Evolutionary conservation across 1,284 basidiomycete genomes (phyloP).

Genomic region (Malassezia sympodialis): DNA sequence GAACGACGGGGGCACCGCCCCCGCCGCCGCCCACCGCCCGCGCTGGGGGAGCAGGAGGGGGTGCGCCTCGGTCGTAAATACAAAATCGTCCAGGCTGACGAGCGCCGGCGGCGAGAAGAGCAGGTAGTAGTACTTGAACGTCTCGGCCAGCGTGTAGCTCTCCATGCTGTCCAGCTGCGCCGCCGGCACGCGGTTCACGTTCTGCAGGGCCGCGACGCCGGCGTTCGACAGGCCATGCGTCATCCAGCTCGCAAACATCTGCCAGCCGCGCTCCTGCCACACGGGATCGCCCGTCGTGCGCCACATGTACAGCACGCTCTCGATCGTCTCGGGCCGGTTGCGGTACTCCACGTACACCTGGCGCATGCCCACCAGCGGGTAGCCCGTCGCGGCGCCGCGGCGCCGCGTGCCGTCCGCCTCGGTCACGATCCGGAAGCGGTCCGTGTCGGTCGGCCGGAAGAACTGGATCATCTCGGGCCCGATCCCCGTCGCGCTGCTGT

Average conservation of each 20-base stretch:
- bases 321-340: constrained; percentile 55
- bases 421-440: constrained; percentile 26
- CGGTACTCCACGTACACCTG: constrained; percentile 26
- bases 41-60: constrained; percentile 36
- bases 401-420: constrained; percentile 23
- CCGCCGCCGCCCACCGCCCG: constrained; percentile 28
- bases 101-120: constrained; percentile 53
- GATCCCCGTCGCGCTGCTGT: constrained; percentile 41
- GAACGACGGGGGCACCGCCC: constrained; percentile 5
- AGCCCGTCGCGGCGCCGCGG: constrained; percentile 26
- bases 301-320: constrained; percentile 54
- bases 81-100: constrained; percentile 55
- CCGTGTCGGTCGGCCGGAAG: constrained; percentile 27
- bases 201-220: constrained; percentile 50
- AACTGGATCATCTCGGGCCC: constrained; percentile 43
- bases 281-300: constrained; percentile 54
- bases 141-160: constrained; percentile 55
- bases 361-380: constrained; percentile 40
- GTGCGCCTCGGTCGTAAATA: constrained; percentile 52
- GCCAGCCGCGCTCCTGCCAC: constrained; percentile 56
- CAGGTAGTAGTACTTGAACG: constrained; percentile 51
- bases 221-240: constrained; percentile 48
- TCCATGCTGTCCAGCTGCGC: constrained; percentile 50
- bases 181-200: constrained; percentile 49
- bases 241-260: constrained; percentile 56